Conservation (phyloP, 371 early-diverging fungal species). For the Apophysomyces elegans region DNA sequence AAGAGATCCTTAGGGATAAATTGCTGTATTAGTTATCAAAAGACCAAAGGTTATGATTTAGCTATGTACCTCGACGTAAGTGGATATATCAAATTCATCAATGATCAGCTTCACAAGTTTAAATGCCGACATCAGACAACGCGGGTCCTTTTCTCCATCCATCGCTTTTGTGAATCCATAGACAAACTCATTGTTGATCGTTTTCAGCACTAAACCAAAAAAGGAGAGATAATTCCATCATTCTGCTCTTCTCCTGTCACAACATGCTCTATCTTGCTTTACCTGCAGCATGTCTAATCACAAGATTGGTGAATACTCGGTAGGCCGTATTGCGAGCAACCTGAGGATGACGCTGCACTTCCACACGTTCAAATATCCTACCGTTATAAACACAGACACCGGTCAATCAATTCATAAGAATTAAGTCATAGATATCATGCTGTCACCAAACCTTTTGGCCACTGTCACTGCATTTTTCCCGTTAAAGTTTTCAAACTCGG, state of each 20-base stretch:
- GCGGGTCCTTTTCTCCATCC: slow-evolving; percentile 98
- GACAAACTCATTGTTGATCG: slow-evolving; percentile 73
- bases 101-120: slow-evolving; percentile 69
- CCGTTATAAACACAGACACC: not conserved
- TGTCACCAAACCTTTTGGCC: slow-evolving; percentile 49
- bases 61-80: slow-evolving; percentile 69
- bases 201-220: slow-evolving; percentile 30
- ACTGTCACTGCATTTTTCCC: slow-evolving; percentile 60
- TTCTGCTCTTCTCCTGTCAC: not conserved
- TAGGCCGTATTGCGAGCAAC: slow-evolving; percentile 53
- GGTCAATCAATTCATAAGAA: too few relatives aligned
- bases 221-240: not conserved
- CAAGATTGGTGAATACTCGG: slow-evolving; percentile 45
- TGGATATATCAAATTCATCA: slow-evolving; percentile 72
- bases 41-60: not conserved
- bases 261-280: not conserved
- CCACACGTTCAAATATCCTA: slow-evolving; percentile 59
- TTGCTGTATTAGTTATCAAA: not conserved
- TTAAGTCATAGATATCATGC: not conserved
- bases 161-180: slow-evolving; percentile 84
- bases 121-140: slow-evolving; percentile 90
- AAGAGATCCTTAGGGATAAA: slow-evolving; percentile 73
- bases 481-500: slow-evolving; percentile 61
- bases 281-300: slow-evolving; percentile 37
- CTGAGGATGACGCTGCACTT: slow-evolving; percentile 68